Percentiles rank a stretch among this genome's conserved stretches.
Conservation (phyloP, 1,284 basidiomycete genomes). For the Trichosporon ovoides region DNA sequence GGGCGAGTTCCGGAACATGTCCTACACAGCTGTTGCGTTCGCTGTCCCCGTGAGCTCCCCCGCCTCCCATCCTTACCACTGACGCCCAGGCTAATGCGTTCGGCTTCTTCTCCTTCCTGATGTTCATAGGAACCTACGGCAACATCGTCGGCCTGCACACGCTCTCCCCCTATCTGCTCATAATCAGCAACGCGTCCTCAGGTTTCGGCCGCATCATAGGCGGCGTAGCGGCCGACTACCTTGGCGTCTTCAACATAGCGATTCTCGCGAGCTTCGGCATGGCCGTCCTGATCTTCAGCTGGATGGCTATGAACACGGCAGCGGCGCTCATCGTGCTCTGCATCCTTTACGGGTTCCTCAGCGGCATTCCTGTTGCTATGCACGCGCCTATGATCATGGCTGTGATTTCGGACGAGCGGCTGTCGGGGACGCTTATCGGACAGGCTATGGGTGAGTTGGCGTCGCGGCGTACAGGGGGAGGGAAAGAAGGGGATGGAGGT, state of each 20-base stretch:
- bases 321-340: constrained; percentile 27
- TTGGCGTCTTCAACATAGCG: constrained; percentile 36
- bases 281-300: constrained; percentile 30
- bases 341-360: constrained; percentile 33
- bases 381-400: constrained; percentile 33
- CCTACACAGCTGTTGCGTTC: constrained; percentile 28
- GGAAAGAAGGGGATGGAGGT: constrained; percentile 31
- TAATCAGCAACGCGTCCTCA: constrained; percentile 34
- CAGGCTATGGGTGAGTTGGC: constrained; percentile 26
- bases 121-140: constrained; percentile 40
- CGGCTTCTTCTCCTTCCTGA: constrained; percentile 33
- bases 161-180: constrained; percentile 37
- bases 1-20: constrained; percentile 28
- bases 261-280: constrained; percentile 24
- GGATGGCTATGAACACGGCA: constrained; percentile 28
- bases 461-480: too few relatives aligned
- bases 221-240: constrained; percentile 27
- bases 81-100: constrained; percentile 14
- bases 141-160: constrained; percentile 24
- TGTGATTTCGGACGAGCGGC: constrained; percentile 28
- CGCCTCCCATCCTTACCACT: too few relatives aligned
- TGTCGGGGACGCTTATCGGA: constrained; percentile 39
- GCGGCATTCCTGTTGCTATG: constrained; percentile 33
- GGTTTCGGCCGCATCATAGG: constrained; percentile 30
- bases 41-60: constrained; percentile 21